Conservation (phyloP, 192 early-diverging fungal species). For the Mortierella hygrophila region DNA sequence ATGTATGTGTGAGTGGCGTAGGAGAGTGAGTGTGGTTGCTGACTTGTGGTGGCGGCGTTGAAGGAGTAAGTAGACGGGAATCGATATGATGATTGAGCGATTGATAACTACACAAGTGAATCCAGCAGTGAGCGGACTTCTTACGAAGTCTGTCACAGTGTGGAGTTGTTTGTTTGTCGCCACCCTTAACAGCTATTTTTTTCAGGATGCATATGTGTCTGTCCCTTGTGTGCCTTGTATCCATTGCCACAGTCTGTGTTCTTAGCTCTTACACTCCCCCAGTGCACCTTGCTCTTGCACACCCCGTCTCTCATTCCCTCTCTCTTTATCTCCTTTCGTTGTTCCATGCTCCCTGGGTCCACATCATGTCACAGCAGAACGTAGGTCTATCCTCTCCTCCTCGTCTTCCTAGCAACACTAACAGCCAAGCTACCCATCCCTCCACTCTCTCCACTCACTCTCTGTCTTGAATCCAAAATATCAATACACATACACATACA, state of each 20-base stretch:
- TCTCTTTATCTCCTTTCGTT: slow-evolving; percentile 4
- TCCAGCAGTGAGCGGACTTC: neutral
- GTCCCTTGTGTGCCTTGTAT: neutral
- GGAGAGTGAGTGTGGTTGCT: neutral
- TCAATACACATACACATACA: neutral
- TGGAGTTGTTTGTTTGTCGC: neutral
- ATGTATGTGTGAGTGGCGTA: no score
- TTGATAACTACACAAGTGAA: neutral
- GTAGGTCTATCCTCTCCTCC: neutral
- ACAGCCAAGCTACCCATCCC: neutral
- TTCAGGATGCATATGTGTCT: neutral
- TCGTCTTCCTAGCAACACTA: no score
- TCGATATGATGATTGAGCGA: neutral
- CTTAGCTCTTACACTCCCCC: neutral
- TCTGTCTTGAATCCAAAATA: neutral
- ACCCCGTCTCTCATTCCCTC: neutral
- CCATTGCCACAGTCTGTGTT: neutral
- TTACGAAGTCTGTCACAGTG: neutral
- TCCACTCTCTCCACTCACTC: neutral
- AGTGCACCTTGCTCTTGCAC: neutral
- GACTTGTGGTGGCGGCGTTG: neutral
- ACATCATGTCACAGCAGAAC: slow-evolving; percentile 7
- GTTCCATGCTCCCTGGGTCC: slow-evolving; percentile 9
- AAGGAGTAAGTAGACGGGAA: neutral
- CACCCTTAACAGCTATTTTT: slow-evolving; percentile 1